Conservation (phyloP, 2,329 filamentous ascomycete species). For the Verticillium klebahnii region DNA sequence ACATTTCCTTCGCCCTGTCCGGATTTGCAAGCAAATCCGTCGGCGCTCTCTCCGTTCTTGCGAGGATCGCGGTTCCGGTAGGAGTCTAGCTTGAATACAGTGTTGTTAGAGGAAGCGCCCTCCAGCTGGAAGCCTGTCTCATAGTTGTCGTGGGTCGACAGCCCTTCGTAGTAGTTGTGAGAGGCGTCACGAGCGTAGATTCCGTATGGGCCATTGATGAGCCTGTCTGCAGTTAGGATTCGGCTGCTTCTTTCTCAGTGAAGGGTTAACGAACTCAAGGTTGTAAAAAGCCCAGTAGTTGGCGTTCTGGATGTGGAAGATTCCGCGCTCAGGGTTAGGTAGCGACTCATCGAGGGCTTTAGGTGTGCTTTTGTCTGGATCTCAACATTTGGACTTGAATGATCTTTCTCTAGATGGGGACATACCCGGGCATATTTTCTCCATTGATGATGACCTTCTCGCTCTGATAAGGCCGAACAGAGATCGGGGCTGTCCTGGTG, state of each 20-base stretch:
- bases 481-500: conserved; percentile 30
- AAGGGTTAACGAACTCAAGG: conserved; percentile 15
- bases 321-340: conserved; percentile 33
- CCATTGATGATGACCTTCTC: conserved; percentile 40
- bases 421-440: conserved; percentile 28
- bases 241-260: neutral
- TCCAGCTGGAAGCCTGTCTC: conserved; percentile 28
- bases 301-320: conserved; percentile 36
- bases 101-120: conserved; percentile 25
- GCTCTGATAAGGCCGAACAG: conserved; percentile 30
- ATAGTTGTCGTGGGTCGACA: conserved; percentile 28
- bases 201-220: conserved; percentile 28
- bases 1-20: conserved; percentile 39
- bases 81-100: conserved; percentile 33
- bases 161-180: conserved; percentile 24
- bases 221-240: conserved; percentile 7
- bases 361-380: conserved; percentile 24
- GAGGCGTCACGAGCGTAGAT: conserved; percentile 25
- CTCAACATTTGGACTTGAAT: neutral
- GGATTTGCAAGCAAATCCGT: conserved; percentile 41
- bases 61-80: conserved; percentile 37
- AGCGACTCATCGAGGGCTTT: conserved; percentile 30
- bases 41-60: conserved; percentile 43
- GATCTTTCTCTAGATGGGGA: neutral
- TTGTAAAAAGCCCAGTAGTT: conserved; percentile 40